Percentiles rank a stretch among this genome's conserved stretches.
Evolutionary conservation across 129 eudicot genomes (phyloP).

Genomic region (Chrysanthemum lavandulifolium): DNA sequence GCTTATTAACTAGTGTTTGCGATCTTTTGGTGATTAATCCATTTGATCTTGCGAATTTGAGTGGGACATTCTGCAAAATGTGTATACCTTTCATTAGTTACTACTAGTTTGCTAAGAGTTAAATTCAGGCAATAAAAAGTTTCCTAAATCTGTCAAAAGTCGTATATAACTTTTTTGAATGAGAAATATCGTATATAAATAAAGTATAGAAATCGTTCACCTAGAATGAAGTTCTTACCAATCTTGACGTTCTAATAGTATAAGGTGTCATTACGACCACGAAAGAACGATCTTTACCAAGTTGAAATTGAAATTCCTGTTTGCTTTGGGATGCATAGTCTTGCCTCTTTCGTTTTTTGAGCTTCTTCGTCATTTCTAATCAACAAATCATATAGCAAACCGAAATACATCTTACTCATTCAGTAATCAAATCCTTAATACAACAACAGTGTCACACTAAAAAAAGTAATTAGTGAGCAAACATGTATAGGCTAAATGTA

Average conservation of each 20-base stretch:
- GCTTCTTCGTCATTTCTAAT: slow-evolving; percentile 18
- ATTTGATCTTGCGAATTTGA: slow-evolving; percentile 26
- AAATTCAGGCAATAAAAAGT: not conserved
- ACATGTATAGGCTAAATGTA: too few relatives aligned
- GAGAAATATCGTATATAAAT: too few relatives aligned
- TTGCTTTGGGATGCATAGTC: not conserved
- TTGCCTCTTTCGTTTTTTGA: slow-evolving; percentile 7
- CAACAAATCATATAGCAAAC: not conserved
- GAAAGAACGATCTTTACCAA: slow-evolving; percentile 9
- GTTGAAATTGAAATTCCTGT: not conserved
- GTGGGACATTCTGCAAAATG: slow-evolving; percentile 25
- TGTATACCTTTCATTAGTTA: not conserved
- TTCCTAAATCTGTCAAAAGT: not conserved
- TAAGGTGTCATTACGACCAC: slow-evolving; percentile 7
- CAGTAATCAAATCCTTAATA: too few relatives aligned
- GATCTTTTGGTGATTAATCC: slow-evolving; percentile 11
- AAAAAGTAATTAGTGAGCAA: too few relatives aligned
- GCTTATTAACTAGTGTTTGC: not conserved
- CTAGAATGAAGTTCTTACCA: slow-evolving; percentile 12
- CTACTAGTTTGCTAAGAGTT: not conserved
- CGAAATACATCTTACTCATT: too few relatives aligned
- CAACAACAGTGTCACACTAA: too few relatives aligned
- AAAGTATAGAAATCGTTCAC: too few relatives aligned
- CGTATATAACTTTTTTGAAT: too few relatives aligned
- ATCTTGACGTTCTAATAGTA: not conserved